These are phyloP conservation scores for Plicaturopsis crispa DNA, from an alignment of 768 basidiomycete species.

Conservation along the genomic window DNA sequence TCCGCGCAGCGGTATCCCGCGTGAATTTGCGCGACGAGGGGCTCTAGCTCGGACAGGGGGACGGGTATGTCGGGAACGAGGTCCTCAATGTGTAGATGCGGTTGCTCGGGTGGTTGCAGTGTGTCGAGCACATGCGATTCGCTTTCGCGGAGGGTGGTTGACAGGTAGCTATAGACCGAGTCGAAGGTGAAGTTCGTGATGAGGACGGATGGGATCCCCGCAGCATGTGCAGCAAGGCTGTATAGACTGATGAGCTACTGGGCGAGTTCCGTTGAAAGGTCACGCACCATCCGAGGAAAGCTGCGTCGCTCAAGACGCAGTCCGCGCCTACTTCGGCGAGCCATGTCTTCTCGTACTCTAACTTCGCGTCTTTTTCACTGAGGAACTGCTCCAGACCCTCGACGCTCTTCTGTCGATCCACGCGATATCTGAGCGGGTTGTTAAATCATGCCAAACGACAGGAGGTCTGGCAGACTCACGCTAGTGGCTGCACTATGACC, in stretches of 20 bases:
- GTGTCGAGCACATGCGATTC: slow-evolving; percentile 15
- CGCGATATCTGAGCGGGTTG: slow-evolving; percentile 43
- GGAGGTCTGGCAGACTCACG: slow-evolving; percentile 50
- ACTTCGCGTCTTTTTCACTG: slow-evolving; percentile 39
- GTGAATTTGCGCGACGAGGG: slow-evolving; percentile 58
- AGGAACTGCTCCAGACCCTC: slow-evolving; percentile 56
- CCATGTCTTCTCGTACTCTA: slow-evolving; percentile 53
- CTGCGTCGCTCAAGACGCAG: slow-evolving; percentile 69
- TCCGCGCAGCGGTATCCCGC: slow-evolving; percentile 66
- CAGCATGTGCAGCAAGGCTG: slow-evolving; percentile 59
- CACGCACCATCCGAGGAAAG: slow-evolving; percentile 68
- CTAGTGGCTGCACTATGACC: slow-evolving; percentile 73
- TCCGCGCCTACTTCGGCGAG: slow-evolving; percentile 40
- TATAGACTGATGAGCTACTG: not conserved
- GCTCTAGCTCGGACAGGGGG: slow-evolving; percentile 35
- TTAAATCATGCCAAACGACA: no score
- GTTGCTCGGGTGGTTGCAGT: slow-evolving; percentile 5
- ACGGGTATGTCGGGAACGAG: slow-evolving; percentile 50
- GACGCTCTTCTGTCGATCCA: slow-evolving; percentile 66
- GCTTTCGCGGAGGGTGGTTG: slow-evolving; percentile 43
- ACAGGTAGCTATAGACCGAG: slow-evolving; percentile 73
- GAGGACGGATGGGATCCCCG: slow-evolving; percentile 60
- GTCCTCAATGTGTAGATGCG: slow-evolving; percentile 11
- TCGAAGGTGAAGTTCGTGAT: slow-evolving; percentile 85
- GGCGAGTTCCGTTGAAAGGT: not conserved